A percentile compares a stretch with the other conserved stretches of the same genome.
Conservation (phyloP, 179 eudicot genomes). For the Vitellaria paradoxa region DNA sequence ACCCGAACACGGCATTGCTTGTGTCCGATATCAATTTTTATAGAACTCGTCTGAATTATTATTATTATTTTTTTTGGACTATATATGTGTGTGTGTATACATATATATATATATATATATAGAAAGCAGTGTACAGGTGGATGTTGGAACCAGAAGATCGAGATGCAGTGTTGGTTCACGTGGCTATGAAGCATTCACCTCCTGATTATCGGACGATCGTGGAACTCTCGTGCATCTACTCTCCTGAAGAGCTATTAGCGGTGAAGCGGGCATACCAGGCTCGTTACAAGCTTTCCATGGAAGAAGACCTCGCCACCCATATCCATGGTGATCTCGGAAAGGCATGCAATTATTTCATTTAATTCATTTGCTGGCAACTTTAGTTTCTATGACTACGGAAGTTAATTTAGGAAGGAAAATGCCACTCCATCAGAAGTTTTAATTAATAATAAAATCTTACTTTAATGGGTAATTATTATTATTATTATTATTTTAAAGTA, state of each 20-base stretch:
- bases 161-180: slow-evolving; percentile 61
- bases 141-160: slow-evolving; percentile 69
- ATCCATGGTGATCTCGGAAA: slow-evolving; percentile 59
- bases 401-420: too few species aligned
- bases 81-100: too few species aligned
- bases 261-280: slow-evolving; percentile 65
- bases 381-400: too few species aligned
- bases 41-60: too few species aligned
- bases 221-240: slow-evolving; percentile 52
- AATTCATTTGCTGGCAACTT: too few species aligned
- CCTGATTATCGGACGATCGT: slow-evolving; percentile 50
- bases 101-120: not conserved
- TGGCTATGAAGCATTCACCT: slow-evolving; percentile 42
- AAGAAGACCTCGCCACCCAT: slow-evolving; percentile 68
- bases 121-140: slow-evolving; percentile 79
- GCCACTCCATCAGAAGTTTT: too few species aligned
- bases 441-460: too few species aligned
- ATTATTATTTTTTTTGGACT: too few species aligned
- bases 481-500: too few species aligned
- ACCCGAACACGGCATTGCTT: too few species aligned
- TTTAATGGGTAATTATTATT: too few species aligned
- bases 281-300: slow-evolving; percentile 63
- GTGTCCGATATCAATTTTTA: too few species aligned
- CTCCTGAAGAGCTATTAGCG: slow-evolving; percentile 60
- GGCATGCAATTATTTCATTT: slow-evolving; percentile 19